A percentile compares a stretch with the other conserved stretches of the same genome.
Conservation (phyloP, 306 rosid genomes). For the Aeschynomene evenia region DNA sequence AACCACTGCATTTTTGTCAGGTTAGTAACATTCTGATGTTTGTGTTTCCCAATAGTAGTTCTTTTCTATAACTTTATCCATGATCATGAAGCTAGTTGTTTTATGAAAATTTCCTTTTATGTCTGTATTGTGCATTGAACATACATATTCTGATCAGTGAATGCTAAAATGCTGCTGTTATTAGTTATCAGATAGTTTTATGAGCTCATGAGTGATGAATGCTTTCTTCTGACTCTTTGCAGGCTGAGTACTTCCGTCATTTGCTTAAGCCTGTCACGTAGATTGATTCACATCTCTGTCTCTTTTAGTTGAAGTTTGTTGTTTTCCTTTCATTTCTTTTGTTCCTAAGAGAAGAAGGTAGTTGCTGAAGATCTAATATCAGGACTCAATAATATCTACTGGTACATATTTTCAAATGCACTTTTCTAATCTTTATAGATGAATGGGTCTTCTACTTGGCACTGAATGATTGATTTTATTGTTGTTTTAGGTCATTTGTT, state of each 20-base stretch:
- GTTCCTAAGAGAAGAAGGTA: slow-evolving; percentile 37
- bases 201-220: slow-evolving; percentile 10
- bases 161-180: not conserved
- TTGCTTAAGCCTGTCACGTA: slow-evolving; percentile 87
- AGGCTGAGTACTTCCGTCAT: slow-evolving; percentile 84
- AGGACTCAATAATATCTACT: slow-evolving; percentile 31
- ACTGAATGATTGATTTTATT: slow-evolving; percentile 14
- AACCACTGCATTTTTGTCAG: slow-evolving; percentile 79
- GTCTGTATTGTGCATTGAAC: not conserved
- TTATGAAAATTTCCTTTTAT: not conserved
- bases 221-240: slow-evolving; percentile 30
- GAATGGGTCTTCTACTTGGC: not conserved
- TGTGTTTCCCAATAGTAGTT: not conserved
- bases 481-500: slow-evolving; percentile 42
- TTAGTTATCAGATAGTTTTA: not conserved
- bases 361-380: slow-evolving; percentile 29
- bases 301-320: slow-evolving; percentile 37
- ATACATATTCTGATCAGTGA: not conserved
- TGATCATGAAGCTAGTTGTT: slow-evolving; percentile 3
- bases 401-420: slow-evolving; percentile 41
- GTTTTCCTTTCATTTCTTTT: slow-evolving; percentile 34
- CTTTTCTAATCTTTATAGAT: not conserved
- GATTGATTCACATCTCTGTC: slow-evolving; percentile 31
- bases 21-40: slow-evolving; percentile 38
- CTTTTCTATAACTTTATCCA: not conserved